These are phyloP conservation scores for Mallotus nudiflorus DNA, from an alignment of 345 rosid genomes.

Conservation along the genomic window DNA sequence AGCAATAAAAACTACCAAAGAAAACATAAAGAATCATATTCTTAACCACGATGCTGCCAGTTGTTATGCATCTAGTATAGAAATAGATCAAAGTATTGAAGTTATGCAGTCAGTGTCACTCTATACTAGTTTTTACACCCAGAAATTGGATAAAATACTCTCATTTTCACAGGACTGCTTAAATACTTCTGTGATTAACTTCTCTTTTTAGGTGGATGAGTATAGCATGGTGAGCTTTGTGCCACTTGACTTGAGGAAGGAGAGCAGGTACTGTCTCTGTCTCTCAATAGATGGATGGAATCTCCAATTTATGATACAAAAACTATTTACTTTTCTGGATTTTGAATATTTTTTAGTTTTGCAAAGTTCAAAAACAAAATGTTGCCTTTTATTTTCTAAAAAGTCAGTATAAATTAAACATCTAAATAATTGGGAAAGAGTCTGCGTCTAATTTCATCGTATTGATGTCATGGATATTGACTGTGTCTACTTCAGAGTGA, in stretches of 20 bases:
- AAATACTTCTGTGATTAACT: neutral
- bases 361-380: neutral
- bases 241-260: conserved; percentile 79
- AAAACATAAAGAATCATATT: neutral
- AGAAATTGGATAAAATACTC: no score
- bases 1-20: neutral
- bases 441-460: neutral
- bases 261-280: conserved; percentile 47
- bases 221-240: conserved; percentile 88
- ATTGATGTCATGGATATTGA: neutral
- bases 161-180: neutral
- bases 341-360: neutral
- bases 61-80: neutral
- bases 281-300: neutral
- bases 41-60: neutral
- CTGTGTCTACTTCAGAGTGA: neutral
- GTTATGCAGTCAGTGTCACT: no score
- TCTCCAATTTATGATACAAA: neutral
- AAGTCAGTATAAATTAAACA: no score
- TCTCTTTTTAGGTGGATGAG: conserved; percentile 60
- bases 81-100: no score
- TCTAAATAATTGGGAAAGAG: neutral
- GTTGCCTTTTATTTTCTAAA: neutral
- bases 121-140: no score
- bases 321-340: neutral